Evolutionary conservation across 495 filamentous ascomycete species (phyloP).

Genomic region (Thozetella sp.): DNA sequence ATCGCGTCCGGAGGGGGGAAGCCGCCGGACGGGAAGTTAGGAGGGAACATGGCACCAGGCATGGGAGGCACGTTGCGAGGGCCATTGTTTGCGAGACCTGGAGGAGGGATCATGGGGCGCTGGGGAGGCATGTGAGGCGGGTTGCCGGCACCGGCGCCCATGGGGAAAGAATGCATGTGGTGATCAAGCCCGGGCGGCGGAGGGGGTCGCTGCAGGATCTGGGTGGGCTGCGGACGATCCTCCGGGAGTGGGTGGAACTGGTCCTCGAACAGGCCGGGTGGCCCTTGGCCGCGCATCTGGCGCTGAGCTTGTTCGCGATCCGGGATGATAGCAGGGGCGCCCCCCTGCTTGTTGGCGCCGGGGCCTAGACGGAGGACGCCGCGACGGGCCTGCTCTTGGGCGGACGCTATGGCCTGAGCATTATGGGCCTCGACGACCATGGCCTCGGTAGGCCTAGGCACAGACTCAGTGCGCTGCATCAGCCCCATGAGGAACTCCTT

Average conservation of each 20-base stretch:
- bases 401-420: conserved; percentile 6
- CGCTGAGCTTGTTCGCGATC: conserved; percentile 39
- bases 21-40: conserved; percentile 47
- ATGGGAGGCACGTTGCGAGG: conserved; percentile 37
- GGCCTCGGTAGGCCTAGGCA: conserved; percentile 29
- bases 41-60: conserved; percentile 45
- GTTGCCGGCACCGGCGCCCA: conserved; percentile 21
- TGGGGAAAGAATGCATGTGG: conserved; percentile 48
- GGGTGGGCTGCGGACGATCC: conserved; percentile 46
- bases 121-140: conserved; percentile 38
- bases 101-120: conserved; percentile 54
- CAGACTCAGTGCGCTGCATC: conserved; percentile 51
- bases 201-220: conserved; percentile 57
- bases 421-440: conserved; percentile 31
- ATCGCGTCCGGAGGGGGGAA: conserved; percentile 45
- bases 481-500: conserved; percentile 57
- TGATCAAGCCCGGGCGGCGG: conserved; percentile 50
- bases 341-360: conserved; percentile 25
- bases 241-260: conserved; percentile 42
- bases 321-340: conserved; percentile 21
- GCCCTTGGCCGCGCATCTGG: conserved; percentile 23
- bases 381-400: not conserved
- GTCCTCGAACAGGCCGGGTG: conserved; percentile 43
- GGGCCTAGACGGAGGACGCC: conserved; percentile 21
- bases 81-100: conserved; percentile 42